A percentile compares a stretch with the other conserved stretches of the same genome.
phyloP scores from a whole-genome alignment of 78 protist genomes.

The Kipferlia bialata region DNA sequence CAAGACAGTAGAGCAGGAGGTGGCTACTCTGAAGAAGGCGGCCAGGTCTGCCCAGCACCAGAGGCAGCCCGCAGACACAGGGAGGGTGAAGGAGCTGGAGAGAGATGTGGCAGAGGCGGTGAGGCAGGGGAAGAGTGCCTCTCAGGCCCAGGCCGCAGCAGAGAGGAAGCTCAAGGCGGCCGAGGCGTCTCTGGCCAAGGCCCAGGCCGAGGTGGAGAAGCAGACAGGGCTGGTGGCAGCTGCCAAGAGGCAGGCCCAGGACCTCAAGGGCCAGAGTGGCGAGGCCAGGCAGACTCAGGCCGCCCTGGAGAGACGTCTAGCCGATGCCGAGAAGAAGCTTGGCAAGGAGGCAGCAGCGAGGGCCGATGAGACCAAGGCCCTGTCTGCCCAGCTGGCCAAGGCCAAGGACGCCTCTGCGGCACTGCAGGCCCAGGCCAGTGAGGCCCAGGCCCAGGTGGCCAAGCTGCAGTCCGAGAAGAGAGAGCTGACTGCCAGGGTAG shows the following conservation, averaged over 20 bases:
- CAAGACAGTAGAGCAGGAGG: neutral
- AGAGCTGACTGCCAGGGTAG: neutral
- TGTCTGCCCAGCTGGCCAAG: neutral
- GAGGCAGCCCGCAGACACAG: neutral
- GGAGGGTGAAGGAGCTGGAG: neutral
- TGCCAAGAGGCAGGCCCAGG: neutral
- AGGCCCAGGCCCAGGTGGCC: no score
- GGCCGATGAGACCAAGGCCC: neutral
- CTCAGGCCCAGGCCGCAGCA: neutral
- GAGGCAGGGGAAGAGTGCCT: neutral
- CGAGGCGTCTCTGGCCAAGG: neutral
- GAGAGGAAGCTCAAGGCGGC: neutral
- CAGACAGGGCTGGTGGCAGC: no score
- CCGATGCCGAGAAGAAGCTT: neutral
- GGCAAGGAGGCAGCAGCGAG: neutral
- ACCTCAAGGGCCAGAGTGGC: neutral
- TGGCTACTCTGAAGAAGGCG: neutral
- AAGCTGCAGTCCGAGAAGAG: neutral
- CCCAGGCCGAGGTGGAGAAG: neutral
- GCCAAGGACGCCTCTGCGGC: neutral
- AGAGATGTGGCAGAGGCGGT: neutral
- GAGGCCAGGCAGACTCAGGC: neutral
- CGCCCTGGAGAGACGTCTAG: neutral
- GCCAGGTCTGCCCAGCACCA: neutral
- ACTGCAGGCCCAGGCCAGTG: no score